Base-by-base conservation (phyloP, 352 stramenopile genomes). In the Pythium aphanidermatum region DNA sequence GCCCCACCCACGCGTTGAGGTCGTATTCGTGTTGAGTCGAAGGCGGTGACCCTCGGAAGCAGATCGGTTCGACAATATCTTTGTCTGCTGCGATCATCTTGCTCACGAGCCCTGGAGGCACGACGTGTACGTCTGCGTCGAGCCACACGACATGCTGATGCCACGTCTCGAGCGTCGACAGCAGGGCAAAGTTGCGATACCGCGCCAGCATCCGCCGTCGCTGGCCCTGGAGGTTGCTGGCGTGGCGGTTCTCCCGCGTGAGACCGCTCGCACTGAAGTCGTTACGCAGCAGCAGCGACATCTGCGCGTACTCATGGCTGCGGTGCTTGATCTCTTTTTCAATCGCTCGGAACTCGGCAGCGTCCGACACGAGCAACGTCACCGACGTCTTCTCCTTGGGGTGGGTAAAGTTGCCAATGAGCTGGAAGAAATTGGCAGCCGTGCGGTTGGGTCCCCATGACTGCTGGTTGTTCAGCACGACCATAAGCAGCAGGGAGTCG, bases 171-270 rank as follows among this genome's bases (percentile, higher is more conserved):
- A 81, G 37, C 10, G 51, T 68, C 21, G 52, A 58, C 1, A 66
- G 34, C 25, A 77, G 31, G n/a, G 62, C 60, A 31, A 60, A 68
- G 37, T 81, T 77, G 20, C 65, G 66, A 32, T 77, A 76, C 16
- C 69, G 60, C 39, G 63, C 56, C 14, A 77, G 26, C 58, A 70
- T 74, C 1, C 60, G 52, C 7, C 66, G 46, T 29, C 69, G 55
- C 13, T 14, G 30, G n/a, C 17, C 37, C 33, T 81, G 69, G 17
- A 72, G 29, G 3, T 23, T 0, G 23, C 50, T 24, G 2, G 40
- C 28, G 17, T 80, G 58, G n/a, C 68, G 65, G n/a, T 63, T 67
- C 9, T 25, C 17, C 0, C 68, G 61, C 11, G 41, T 62, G 36
- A 75, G 21, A 2, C 34, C 44, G 2, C 41, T n/a, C 8, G 34